These are phyloP conservation scores for Cicer bijugum DNA, from an alignment of 306 rosid species.

Conservation along the genomic window DNA sequence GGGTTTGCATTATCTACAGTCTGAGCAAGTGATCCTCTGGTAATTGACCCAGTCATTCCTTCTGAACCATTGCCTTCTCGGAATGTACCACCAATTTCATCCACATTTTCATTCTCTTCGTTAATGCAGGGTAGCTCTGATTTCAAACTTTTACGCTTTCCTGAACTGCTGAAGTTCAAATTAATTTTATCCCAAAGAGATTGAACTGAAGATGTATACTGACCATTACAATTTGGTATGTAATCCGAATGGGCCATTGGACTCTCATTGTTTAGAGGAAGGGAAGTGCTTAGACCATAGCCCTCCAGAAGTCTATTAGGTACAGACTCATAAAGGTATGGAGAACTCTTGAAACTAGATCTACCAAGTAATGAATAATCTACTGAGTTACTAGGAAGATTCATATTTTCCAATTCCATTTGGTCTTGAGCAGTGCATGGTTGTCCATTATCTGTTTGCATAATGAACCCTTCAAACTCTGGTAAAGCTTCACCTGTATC, in stretches of 20 bases:
- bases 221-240: conserved; percentile 50
- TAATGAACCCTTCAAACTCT: conserved; percentile 71
- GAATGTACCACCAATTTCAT: conserved; percentile 61
- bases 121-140: conserved; percentile 84
- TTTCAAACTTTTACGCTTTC: conserved; percentile 64
- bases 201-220: conserved; percentile 63
- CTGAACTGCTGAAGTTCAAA: conserved; percentile 66
- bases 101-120: conserved; percentile 84
- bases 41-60: conserved; percentile 45
- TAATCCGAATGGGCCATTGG: conserved; percentile 65
- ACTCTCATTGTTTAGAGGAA: conserved; percentile 47
- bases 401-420: conserved; percentile 55
- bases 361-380: conserved; percentile 64
- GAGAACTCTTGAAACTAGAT: conserved; percentile 66
- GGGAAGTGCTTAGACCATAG: conserved; percentile 49
- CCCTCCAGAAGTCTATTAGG: conserved; percentile 78
- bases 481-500: conserved; percentile 60
- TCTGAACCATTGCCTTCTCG: conserved; percentile 49
- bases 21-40: conserved; percentile 66
- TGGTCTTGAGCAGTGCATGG: conserved; percentile 53
- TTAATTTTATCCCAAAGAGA: conserved; percentile 75
- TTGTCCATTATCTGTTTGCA: conserved; percentile 61
- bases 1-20: conserved; percentile 54
- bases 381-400: conserved; percentile 49
- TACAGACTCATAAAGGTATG: conserved; percentile 58